Conservation (phyloP, 371 early-diverging fungal species). For the Phascolomyces articulosus region DNA sequence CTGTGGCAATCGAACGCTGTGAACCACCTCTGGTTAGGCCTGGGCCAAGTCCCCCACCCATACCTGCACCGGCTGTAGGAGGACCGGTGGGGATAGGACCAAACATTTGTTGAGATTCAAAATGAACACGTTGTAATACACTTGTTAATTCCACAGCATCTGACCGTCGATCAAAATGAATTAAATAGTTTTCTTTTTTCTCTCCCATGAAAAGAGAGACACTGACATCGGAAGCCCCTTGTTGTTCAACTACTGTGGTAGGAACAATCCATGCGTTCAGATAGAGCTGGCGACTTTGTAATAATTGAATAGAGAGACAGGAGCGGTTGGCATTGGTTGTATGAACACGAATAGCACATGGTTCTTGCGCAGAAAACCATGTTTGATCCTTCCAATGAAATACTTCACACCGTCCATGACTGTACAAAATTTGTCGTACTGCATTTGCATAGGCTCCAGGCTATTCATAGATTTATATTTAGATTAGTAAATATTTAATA, state of each 20-base stretch:
- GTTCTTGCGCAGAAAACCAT: slow-evolving; percentile 48
- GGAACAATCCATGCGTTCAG: slow-evolving; percentile 51
- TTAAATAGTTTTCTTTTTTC: slow-evolving; percentile 44
- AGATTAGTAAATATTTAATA: too few species aligned
- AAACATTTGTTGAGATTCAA: slow-evolving; percentile 11
- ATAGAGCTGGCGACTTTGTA: slow-evolving; percentile 36
- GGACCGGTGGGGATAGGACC: background rate
- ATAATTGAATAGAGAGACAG: slow-evolving; percentile 40
- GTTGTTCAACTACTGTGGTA: slow-evolving; percentile 31
- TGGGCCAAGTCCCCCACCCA: background rate
- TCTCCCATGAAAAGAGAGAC: slow-evolving; percentile 39
- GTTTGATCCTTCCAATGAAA: slow-evolving; percentile 51
- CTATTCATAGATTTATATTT: too few species aligned
- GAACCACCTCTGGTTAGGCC: background rate
- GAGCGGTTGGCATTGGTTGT: slow-evolving; percentile 34
- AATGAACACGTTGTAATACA: slow-evolving; percentile 30
- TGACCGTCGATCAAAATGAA: slow-evolving; percentile 39
- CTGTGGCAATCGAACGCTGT: background rate
- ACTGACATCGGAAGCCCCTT: slow-evolving; percentile 43
- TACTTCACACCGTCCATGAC: slow-evolving; percentile 39
- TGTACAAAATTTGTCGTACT: slow-evolving; percentile 34
- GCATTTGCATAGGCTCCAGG: slow-evolving; percentile 26
- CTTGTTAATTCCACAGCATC: slow-evolving; percentile 30
- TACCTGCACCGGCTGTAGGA: background rate
- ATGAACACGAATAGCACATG: slow-evolving; percentile 38